Evolutionary conservation across 2,329 filamentous ascomycete species (phyloP), one percentile per base, ranked within the genome.

Genomic region (Ascochyta fabae): DNA sequence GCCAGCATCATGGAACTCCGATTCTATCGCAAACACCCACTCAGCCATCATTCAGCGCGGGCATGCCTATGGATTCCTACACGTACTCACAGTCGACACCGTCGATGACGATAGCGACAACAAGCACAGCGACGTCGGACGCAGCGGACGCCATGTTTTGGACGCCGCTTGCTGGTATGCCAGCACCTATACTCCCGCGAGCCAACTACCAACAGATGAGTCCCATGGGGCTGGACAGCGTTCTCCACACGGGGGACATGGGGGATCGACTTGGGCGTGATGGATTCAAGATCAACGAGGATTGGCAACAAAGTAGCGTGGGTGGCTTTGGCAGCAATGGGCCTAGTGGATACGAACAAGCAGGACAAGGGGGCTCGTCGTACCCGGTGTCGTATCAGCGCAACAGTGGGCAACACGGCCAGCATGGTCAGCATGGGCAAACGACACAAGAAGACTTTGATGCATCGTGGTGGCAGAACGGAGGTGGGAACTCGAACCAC

Each of bases 81-180:
- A 53, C 64, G 10, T 63, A 66, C 31, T 52, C 64, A 2, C 62
- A 69, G 26, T 46, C 61, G 12, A 50, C 61, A 23, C 52, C 62
- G 1, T 47, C 68, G 0, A 51, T 62, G 8, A 31, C 54, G 5
- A 34, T 60, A 31, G 58, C 53, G 22, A 53, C 53, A 1, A 60
- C 61, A 8, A 52, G 61, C 23, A 57, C 53, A 38, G 59, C 60
- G 13, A 57, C 59, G 1, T 31, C 66, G 3, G 62, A 63, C 23
- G 44, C 62, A 1, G 58, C 62, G 22, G 67, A 71, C 36, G 55
- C 60, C 9, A 62, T 70, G 38, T 72, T 72, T 47, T 69, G 68
- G 78, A 76, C 75, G 12, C 77, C 78, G 0, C 75, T 79, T 12
- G 71, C 73, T 1, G 72, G 73, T 2, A 68, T 78, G 50, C 74